These are phyloP conservation scores for Acanthamoeba lenticulata DNA, from an alignment of 208 protist species.

Conservation along the genomic window DNA sequence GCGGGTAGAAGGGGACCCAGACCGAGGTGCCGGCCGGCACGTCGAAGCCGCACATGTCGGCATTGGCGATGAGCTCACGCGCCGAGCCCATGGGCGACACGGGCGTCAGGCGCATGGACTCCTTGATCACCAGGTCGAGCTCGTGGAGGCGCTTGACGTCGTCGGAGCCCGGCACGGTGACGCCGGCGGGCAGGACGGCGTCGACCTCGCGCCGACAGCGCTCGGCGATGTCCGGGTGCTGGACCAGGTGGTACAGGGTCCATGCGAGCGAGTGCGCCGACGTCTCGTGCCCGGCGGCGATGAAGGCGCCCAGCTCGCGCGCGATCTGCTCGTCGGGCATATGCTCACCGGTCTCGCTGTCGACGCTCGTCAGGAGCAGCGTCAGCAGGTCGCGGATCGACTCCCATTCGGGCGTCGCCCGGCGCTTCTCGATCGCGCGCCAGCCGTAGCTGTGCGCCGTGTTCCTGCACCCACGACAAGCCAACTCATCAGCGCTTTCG, in stretches of 20 bases:
- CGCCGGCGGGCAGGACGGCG: neutral
- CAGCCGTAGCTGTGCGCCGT: neutral
- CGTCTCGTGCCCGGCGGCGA: conserved; percentile 4
- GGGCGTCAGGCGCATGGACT: neutral
- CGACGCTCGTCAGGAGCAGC: neutral
- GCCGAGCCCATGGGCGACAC: conserved; percentile 9
- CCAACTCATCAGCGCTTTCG: neutral
- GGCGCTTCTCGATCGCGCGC: neutral
- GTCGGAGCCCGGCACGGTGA: neutral
- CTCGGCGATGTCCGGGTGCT: neutral
- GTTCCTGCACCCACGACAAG: neutral
- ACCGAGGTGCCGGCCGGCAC: conserved; percentile 6
- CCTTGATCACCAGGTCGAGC: conserved; percentile 27
- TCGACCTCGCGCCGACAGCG: neutral
- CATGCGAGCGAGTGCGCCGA: neutral
- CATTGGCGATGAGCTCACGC: neutral
- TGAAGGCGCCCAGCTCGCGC: conserved; percentile 11
- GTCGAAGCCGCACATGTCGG: neutral
- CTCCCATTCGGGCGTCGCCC: neutral
- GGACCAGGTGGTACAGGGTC: neutral
- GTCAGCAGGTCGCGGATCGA: neutral
- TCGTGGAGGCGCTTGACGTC: neutral
- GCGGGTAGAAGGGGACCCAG: conserved; percentile 35
- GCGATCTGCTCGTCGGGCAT: conserved; percentile 39
- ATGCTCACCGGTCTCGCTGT: neutral